A percentile compares a stretch with the other conserved stretches of the same genome.
Evolutionary conservation across 1,139 yeast species (phyloP).

Genomic region (Zygosaccharomyces sapae): DNA sequence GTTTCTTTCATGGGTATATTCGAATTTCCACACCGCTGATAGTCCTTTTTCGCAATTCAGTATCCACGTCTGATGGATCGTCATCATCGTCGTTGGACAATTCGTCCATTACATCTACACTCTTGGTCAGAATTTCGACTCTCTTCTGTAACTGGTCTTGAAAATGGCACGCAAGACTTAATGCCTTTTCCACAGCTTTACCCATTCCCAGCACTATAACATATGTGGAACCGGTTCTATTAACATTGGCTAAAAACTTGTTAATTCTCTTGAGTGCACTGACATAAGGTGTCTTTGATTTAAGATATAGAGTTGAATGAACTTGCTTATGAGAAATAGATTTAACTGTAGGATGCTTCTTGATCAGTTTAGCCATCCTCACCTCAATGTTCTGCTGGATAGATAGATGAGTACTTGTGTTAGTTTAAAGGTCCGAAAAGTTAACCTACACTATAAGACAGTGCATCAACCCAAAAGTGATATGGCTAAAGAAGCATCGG

Average conservation of each 20-base stretch:
- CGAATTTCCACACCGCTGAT: slow-evolving; percentile 58
- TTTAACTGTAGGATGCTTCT: slow-evolving; percentile 31
- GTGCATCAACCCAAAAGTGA: not conserved
- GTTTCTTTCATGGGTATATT: slow-evolving; percentile 37
- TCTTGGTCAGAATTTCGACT: slow-evolving; percentile 55
- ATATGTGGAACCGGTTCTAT: slow-evolving; percentile 42
- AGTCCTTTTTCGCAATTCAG: slow-evolving; percentile 46
- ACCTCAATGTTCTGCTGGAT: not conserved
- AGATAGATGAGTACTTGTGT: not conserved
- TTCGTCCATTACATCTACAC: slow-evolving; percentile 62
- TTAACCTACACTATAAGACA: not conserved
- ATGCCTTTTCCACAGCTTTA: slow-evolving; percentile 51
- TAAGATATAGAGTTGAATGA: slow-evolving; percentile 52
- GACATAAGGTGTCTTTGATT: slow-evolving; percentile 56
- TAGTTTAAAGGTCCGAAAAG: slow-evolving; percentile 1
- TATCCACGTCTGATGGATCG: slow-evolving; percentile 37
- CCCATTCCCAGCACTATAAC: slow-evolving; percentile 68
- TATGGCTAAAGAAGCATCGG: slow-evolving; percentile 5
- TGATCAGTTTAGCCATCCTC: slow-evolving; percentile 17
- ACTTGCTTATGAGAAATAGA: slow-evolving; percentile 29
- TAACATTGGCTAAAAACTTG: slow-evolving; percentile 41
- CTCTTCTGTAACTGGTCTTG: slow-evolving; percentile 44
- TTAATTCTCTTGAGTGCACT: slow-evolving; percentile 57
- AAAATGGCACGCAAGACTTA: slow-evolving; percentile 51
- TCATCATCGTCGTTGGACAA: slow-evolving; percentile 36